A percentile compares a stretch with the other conserved stretches of the same genome.
Evolutionary conservation across 1,284 basidiomycete species (phyloP).

Genomic region (Trichosporon coremiiforme): DNA sequence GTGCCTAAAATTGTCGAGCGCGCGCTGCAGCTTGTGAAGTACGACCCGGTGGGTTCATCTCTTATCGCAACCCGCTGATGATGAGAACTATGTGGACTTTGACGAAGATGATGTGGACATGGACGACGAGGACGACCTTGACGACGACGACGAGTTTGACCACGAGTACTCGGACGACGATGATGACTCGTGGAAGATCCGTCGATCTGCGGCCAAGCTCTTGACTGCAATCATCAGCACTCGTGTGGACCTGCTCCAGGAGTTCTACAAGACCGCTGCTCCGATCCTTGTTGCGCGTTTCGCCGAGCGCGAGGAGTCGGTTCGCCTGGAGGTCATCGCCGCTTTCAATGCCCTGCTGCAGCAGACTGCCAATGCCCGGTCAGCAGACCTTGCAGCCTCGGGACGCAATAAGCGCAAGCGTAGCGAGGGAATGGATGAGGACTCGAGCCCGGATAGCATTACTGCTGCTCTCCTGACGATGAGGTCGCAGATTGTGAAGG

Average conservation of each 20-base stretch:
- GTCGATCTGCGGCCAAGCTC: slow-evolving; percentile 88
- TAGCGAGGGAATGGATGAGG: slow-evolving; percentile 69
- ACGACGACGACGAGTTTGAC: slow-evolving; percentile 62
- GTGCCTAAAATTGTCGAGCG: slow-evolving; percentile 69
- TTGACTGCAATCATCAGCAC: slow-evolving; percentile 82
- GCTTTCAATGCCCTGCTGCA: slow-evolving; percentile 79
- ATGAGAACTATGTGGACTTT: slow-evolving; percentile 76
- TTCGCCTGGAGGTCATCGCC: slow-evolving; percentile 88
- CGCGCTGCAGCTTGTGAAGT: slow-evolving; percentile 78
- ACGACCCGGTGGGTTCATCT: slow-evolving; percentile 72
- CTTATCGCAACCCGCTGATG: not conserved
- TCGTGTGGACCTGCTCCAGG: slow-evolving; percentile 76
- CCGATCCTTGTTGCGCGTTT: slow-evolving; percentile 87
- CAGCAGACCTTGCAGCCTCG: slow-evolving; percentile 40
- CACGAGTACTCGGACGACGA: slow-evolving; percentile 96
- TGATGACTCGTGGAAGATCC: slow-evolving; percentile 98
- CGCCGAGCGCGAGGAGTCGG: slow-evolving; percentile 92
- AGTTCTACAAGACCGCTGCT: slow-evolving; percentile 80
- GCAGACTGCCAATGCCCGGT: slow-evolving; percentile 63
- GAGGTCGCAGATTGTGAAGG: slow-evolving; percentile 76
- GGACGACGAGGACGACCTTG: slow-evolving; percentile 51
- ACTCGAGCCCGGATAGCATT: slow-evolving; percentile 74
- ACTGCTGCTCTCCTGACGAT: slow-evolving; percentile 76
- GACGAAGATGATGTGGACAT: slow-evolving; percentile 68
- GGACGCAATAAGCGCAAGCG: slow-evolving; percentile 63